Evolutionary conservation across 2,329 filamentous ascomycete genomes (phyloP).

Genomic region (Curvularia verruculosa): DNA sequence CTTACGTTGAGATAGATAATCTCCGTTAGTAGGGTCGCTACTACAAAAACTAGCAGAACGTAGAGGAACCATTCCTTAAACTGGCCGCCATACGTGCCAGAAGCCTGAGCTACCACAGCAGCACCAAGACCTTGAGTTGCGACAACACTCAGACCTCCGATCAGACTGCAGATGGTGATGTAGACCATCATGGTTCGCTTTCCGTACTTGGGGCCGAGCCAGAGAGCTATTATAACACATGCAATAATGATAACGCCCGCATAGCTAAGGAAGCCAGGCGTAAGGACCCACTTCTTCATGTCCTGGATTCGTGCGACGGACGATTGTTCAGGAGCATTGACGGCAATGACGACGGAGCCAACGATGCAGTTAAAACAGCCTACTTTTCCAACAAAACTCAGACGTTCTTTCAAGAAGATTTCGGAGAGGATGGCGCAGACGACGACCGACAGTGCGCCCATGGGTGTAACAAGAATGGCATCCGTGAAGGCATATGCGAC

Average conservation of each 20-base stretch:
- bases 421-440: conserved; percentile 89
- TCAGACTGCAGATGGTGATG: conserved; percentile 91
- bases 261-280: conserved; percentile 85
- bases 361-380: conserved; percentile 95
- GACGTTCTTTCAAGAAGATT: conserved; percentile 92
- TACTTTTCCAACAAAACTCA: conserved; percentile 95
- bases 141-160: conserved; percentile 93
- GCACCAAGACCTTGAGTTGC: conserved; percentile 91
- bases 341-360: conserved; percentile 88
- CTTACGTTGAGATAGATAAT: conserved; percentile 95
- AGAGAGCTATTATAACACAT: conserved; percentile 74
- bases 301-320: conserved; percentile 87
- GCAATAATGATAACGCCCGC: conserved; percentile 81
- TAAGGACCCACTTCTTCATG: conserved; percentile 86
- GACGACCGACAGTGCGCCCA: conserved; percentile 90
- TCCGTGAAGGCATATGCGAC: conserved; percentile 97
- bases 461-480: conserved; percentile 89
- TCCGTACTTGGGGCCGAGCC: conserved; percentile 83
- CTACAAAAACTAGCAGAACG: conserved; percentile 86
- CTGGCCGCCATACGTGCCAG: conserved; percentile 72
- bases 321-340: conserved; percentile 88
- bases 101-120: conserved; percentile 85
- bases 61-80: conserved; percentile 99
- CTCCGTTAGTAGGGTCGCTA: conserved; percentile 86
- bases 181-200: conserved; percentile 99